Evolutionary conservation across 768 basidiomycete species (phyloP).

Genomic region (Lactarius hatsudake): DNA sequence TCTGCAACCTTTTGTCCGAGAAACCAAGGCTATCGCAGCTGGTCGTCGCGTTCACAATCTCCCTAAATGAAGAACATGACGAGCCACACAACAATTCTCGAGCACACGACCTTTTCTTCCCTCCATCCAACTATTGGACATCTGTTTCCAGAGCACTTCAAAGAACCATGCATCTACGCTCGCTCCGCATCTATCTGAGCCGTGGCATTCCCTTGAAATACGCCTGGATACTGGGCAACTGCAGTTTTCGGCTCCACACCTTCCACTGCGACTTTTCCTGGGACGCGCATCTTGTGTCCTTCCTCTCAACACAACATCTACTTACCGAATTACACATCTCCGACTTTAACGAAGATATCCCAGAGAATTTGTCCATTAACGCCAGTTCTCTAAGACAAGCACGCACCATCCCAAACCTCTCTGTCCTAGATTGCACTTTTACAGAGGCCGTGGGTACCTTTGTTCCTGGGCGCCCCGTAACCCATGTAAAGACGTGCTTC

Average conservation of each 20-base stretch:
- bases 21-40: constrained; percentile 48
- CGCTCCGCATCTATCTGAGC: constrained; percentile 49
- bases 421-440: constrained; percentile 64
- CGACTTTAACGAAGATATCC: constrained; percentile 36
- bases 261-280: constrained; percentile 69
- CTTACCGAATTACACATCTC: constrained; percentile 48
- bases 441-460: constrained; percentile 57
- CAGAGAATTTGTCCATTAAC: constrained; percentile 28
- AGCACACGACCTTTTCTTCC: constrained; percentile 28
- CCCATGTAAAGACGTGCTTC: constrained; percentile 67
- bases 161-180: constrained; percentile 45
- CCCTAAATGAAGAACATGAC: constrained; percentile 33
- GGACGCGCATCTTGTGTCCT: constrained; percentile 53
- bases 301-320: constrained; percentile 47
- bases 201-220: constrained; percentile 31
- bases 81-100: constrained; percentile 25
- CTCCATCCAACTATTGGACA: constrained; percentile 48
- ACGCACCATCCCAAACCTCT: constrained; percentile 45
- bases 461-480: constrained; percentile 56
- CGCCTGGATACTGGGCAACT: constrained; percentile 41
- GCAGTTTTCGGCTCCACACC: constrained; percentile 52
- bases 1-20: constrained; percentile 48
- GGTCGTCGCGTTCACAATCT: constrained; percentile 55
- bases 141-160: constrained; percentile 49
- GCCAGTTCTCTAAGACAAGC: constrained; percentile 32